Percentiles rank a stretch among this genome's conserved stretches.
These are phyloP conservation scores for Xerocomus brunneocitrinus DNA, from an alignment of 768 basidiomycete species.

Conservation along the genomic window DNA sequence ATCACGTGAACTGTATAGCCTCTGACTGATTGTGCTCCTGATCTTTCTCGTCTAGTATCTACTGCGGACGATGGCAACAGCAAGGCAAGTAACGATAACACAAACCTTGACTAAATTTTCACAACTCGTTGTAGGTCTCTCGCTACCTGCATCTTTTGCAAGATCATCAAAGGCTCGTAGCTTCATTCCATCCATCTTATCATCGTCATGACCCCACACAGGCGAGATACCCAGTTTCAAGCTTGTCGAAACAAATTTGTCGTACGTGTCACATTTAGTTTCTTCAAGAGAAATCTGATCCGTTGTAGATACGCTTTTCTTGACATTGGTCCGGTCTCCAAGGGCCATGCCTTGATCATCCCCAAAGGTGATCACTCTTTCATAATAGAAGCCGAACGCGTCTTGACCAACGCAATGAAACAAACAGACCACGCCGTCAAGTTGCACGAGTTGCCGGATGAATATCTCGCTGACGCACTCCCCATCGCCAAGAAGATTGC, in stretches of 20 bases:
- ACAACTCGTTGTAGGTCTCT: slow-evolving; percentile 40
- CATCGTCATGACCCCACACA: slow-evolving; percentile 23
- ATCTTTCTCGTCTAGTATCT: no score
- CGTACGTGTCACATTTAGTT: slow-evolving; percentile 41
- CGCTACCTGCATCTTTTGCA: slow-evolving; percentile 85
- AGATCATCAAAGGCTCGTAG: slow-evolving; percentile 77
- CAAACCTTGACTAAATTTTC: background rate
- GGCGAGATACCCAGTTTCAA: slow-evolving; percentile 90
- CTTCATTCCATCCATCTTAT: background rate
- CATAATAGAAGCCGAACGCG: no score
- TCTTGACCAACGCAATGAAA: background rate
- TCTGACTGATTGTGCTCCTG: background rate
- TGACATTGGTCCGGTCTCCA: slow-evolving; percentile 87
- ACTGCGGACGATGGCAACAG: slow-evolving; percentile 8
- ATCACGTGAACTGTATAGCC: background rate
- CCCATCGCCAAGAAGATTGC: slow-evolving; percentile 88
- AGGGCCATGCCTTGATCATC: slow-evolving; percentile 87
- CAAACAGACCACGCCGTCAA: slow-evolving; percentile 77
- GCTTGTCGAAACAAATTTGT: slow-evolving; percentile 68
- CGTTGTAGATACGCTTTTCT: slow-evolving; percentile 73
- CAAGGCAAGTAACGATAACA: slow-evolving; percentile 17
- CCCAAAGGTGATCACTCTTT: slow-evolving; percentile 70
- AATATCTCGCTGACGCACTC: slow-evolving; percentile 70
- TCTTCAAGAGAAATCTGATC: no score
- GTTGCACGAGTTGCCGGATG: slow-evolving; percentile 84